Evolutionary conservation across 345 rosid genomes (phyloP), one percentile per base, ranked within the genome.

Genomic region (Eucalyptus pauciflora): DNA sequence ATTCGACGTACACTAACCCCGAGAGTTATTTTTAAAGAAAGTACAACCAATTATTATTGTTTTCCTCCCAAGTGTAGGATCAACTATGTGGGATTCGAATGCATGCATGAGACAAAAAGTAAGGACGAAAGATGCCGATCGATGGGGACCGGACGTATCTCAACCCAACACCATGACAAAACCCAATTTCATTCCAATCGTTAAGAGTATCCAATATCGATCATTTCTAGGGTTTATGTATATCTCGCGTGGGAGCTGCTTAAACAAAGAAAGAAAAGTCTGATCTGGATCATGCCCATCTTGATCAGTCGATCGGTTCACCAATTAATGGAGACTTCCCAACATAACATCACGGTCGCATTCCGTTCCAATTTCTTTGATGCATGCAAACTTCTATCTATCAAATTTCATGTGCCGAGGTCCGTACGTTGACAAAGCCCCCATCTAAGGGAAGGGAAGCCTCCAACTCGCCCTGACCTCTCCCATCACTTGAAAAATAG

Each of bases 231-330:
- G 67, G 29, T 60, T 60, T 60, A 60, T 60, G 31, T 5, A 27
- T 12, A 12, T 60, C 15, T 0, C 3, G 71, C 0, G 2, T 0
- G 18, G 37, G 37, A 64, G 9, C 2, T 13, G 37, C 33, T 62
- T 18, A 29, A 62, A 62, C 33, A 1, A 62, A 62, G 71, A 62
- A 62, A 62, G 71, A 62, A 62, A n/a, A 62, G 4, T 62, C 16
- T 16, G 33, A 13, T 62, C 33, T 2, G 16, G 15, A 29, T 62
- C 8, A 62, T 15, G 37, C 76, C 10, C 37, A 7, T 64, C 24
- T 52, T 18, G 10, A 31, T 60, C 69, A 60, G 12, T 1, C 33
- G 15, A 60, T 60, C 31, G 16, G 15, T 60, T 5, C 31, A 33
- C 37, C 37, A 33, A 33, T 33, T 33, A 33, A 33, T 33, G 37